Percentiles rank a stretch among this genome's conserved stretches.
phyloP scores from a whole-genome alignment of 306 rosid genomes.

The Coriaria nepalensis region DNA sequence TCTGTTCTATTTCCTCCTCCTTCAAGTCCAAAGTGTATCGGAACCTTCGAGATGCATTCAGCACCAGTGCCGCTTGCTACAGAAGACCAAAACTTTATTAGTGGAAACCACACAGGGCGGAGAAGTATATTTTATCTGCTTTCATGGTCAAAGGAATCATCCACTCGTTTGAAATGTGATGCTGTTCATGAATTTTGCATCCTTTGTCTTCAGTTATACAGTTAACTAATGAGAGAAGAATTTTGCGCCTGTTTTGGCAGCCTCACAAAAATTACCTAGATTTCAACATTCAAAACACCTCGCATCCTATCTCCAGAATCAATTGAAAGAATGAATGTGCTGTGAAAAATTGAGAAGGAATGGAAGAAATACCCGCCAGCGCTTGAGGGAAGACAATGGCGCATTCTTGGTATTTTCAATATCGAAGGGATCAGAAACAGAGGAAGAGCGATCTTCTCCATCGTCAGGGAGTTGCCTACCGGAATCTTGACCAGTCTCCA shows the following conservation, averaged over 20 bases:
- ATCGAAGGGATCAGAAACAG: conserved; percentile 52
- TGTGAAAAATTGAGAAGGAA: not conserved
- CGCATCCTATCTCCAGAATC: too few species aligned
- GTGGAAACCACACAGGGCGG: conserved; percentile 10
- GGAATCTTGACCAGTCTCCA: conserved; percentile 20
- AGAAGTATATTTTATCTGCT: too few species aligned
- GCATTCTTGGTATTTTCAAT: conserved; percentile 63
- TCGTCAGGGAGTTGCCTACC: not conserved
- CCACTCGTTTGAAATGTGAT: too few species aligned
- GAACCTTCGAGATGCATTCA: conserved; percentile 82
- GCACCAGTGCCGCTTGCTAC: conserved; percentile 86
- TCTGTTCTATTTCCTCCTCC: conserved; percentile 55
- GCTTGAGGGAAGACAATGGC: conserved; percentile 47
- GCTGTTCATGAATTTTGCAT: not conserved
- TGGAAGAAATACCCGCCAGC: conserved; percentile 51
- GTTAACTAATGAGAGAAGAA: not conserved
- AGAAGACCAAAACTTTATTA: conserved; percentile 19
- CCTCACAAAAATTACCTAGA: too few species aligned
- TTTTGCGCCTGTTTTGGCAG: too few species aligned
- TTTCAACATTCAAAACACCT: too few species aligned
- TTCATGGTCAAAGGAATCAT: not conserved
- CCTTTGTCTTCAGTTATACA: not conserved
- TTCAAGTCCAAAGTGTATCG: conserved; percentile 79
- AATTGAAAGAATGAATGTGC: not conserved
- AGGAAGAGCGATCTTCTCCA: conserved; percentile 8